Base-by-base conservation (phyloP, 78 protist species). In the Ministeria vibrans region DNA sequence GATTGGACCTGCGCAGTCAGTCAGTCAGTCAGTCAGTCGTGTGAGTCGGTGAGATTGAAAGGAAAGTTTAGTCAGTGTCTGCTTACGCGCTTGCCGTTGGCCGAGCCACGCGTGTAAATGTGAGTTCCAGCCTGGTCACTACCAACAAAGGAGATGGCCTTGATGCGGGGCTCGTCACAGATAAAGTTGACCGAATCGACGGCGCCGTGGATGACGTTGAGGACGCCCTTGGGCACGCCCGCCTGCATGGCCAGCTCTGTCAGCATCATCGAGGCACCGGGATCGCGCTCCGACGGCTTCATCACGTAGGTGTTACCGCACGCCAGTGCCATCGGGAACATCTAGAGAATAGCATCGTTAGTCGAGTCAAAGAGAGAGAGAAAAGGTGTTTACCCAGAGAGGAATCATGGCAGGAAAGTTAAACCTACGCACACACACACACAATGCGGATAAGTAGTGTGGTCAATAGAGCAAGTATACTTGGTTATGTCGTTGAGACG, bases 91-190 rank as follows among this genome's bases (percentile, higher is more conserved):
- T 96, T 96, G 64, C 99, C 99, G 83, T 88, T 92, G 62, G 73
- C 76, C 23, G 95, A 81, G 61, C 94, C 98, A 25, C 93, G 84
- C 36, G 64, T 88, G 85, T 85, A 87, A 77, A 95, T 88, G 92
- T 92, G 81, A 34, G 36, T 85, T 32, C 96, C 92, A 20, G 90
- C 95, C 13, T 2, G 68, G 77, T 91, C 83, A 44, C 78, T 0
- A n/a, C 99, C 99, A n/a, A 97, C 99, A 34, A 97, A 97, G 32
- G 96, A 91, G 77, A 97, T 91, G 39, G 99, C 97, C 75, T 79
- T 7, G 20, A 61, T 61, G 13, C 9, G 36, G 45, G 34, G 72
- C 20, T 22, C 42, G 72, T 64, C 42, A 20, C 72, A 66, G 42
- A 66, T 36, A 20, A 34, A 61, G 68, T 61, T 61, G 36, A 61